Base-by-base conservation (phyloP, 805 yeast species). In the Metschnikowia borealis region DNA sequence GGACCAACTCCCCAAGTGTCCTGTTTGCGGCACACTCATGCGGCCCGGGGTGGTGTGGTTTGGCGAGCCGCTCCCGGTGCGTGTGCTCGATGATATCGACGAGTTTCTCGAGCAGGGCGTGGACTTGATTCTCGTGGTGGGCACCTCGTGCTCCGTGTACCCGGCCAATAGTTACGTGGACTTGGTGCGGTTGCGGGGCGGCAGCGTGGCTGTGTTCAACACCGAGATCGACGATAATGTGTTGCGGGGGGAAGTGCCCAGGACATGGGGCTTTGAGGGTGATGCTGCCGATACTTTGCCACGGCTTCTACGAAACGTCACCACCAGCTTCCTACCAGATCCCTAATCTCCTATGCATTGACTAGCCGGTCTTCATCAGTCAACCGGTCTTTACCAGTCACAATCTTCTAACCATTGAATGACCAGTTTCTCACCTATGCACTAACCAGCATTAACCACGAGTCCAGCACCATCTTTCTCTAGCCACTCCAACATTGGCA, bases 21-120 rank as follows among this genome's bases (percentile, higher is more conserved):
- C 96, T 0, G 69, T 68, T 10, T 90, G 97, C 62, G 62, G 71
- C n/a, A 56, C 65, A 34, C 62, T 86, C 11, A 67, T 90, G 51
- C 73, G 97, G 20, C 97, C 97, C 0, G 96, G 94, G 0, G 95
- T 90, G 3, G 91, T 89, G 5, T 90, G 96, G 97, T 89, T 86
- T 67, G 97, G 97, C n/a, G 97, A 90, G 66, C 77, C 89, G 14
- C 69, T 90, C 41, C 89, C 96, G 0, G 65, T 87, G 48, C 68
- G 68, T 44, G 77, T 75, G 11, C 78, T 90, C 50, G 84, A 82
- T 53, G 69, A 69, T 39, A 89, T 88, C 5, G 96, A 89, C 67
- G 81, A 79, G 40, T 89, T 87, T 58, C 74, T 89, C 5, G 77
- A 80, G 55, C 60, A 70, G 10, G 70, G 62, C 1, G 84, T 87